phyloP scores from a whole-genome alignment of 2,329 filamentous ascomycete species.

The Graphiopsis chlorocephala region DNA sequence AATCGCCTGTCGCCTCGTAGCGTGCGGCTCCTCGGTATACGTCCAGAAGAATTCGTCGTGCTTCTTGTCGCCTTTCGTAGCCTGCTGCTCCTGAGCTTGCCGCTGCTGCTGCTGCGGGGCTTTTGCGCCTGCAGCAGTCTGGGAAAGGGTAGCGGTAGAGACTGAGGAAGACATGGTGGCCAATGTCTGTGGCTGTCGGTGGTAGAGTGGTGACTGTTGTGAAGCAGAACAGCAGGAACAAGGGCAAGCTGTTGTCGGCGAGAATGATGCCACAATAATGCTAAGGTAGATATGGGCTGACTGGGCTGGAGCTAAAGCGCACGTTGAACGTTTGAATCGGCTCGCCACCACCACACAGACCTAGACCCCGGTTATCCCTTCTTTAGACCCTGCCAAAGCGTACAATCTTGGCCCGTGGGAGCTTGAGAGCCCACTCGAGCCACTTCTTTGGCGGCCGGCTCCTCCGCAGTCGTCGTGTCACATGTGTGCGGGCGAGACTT shows the following conservation, averaged over 20 bases:
- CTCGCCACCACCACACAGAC: too few relatives aligned
- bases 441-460: neutral
- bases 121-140: slow-evolving; percentile 2
- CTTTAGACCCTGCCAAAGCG: slow-evolving; percentile 2
- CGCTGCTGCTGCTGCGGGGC: neutral
- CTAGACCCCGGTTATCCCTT: neutral
- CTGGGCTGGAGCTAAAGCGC: neutral
- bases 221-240: neutral
- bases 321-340: slow-evolving; percentile 9
- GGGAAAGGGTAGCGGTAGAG: slow-evolving; percentile 27
- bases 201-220: neutral
- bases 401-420: neutral
- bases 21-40: slow-evolving; percentile 96
- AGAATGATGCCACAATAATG: too few relatives aligned
- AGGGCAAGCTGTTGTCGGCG: slow-evolving; percentile 7
- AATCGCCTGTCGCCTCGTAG: slow-evolving; percentile 84
- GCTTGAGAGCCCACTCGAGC: too few relatives aligned
- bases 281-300: too few relatives aligned
- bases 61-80: slow-evolving; percentile 26
- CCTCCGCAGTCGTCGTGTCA: slow-evolving; percentile 8
- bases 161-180: slow-evolving; percentile 25
- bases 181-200: slow-evolving; percentile 10
- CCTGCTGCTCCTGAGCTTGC: slow-evolving; percentile 4
- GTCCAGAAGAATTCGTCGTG: slow-evolving; percentile 88
- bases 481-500: neutral